phyloP scores from a whole-genome alignment of 225 moss, liverwort and hornwort species.

The Straminergon stramineum region DNA sequence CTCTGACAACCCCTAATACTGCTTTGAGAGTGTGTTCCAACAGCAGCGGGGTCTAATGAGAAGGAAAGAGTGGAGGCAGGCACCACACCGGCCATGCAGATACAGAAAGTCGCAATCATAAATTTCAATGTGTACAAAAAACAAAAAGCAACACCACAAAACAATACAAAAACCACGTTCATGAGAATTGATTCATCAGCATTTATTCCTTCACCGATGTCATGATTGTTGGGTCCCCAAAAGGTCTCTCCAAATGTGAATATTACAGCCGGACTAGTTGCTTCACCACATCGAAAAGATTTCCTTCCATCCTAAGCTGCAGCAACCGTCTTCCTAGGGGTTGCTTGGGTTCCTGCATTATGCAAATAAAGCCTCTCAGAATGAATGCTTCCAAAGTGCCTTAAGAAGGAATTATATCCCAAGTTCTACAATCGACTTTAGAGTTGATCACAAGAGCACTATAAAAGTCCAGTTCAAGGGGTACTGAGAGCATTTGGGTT shows the following conservation, averaged over 20 bases:
- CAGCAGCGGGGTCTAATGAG: neutral
- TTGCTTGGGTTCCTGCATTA: slow-evolving; percentile 44
- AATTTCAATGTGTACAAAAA: neutral
- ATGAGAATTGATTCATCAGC: neutral
- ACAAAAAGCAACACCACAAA: neutral
- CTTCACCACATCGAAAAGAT: neutral
- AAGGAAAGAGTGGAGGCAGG: neutral
- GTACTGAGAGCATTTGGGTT: neutral
- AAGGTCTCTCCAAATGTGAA: neutral
- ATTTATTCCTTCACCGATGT: slow-evolving; percentile 1
- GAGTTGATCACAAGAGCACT: neutral
- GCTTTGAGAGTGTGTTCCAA: neutral
- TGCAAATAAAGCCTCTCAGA: neutral
- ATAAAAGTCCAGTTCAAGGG: neutral
- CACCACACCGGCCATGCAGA: neutral
- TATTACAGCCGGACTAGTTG: neutral
- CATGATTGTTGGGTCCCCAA: neutral
- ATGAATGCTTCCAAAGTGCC: neutral
- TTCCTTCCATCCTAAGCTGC: slow-evolving; percentile 21
- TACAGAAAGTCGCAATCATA: neutral
- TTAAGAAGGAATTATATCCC: neutral
- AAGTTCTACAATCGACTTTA: neutral
- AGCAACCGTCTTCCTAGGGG: slow-evolving; percentile 41
- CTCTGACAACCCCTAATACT: too few species aligned
- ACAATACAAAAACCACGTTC: neutral